Evolutionary conservation across 164 flowering plant genomes (phyloP).

Genomic region (Cinnamomum micranthum): DNA sequence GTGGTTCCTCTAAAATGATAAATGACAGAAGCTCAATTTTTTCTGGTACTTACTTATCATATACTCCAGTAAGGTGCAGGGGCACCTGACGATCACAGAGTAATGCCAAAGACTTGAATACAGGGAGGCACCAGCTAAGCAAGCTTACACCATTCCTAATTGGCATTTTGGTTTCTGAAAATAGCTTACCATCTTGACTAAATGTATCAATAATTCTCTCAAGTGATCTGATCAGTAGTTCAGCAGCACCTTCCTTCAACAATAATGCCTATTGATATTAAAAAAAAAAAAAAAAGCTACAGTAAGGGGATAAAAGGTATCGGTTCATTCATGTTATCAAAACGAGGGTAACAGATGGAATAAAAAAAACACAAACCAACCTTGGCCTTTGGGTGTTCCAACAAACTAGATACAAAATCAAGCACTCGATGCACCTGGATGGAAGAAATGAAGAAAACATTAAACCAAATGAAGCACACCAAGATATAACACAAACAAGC

Average conservation of each 20-base stretch:
- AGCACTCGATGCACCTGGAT: constrained; percentile 66
- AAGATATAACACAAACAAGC: not conserved
- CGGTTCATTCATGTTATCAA: not conserved
- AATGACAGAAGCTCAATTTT: not conserved
- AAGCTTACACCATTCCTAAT: constrained; percentile 32
- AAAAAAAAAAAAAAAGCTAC: not conserved
- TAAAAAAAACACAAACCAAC: constrained; percentile 24
- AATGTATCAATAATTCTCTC: constrained; percentile 38
- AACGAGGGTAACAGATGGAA: not conserved
- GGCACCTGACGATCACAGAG: constrained; percentile 36
- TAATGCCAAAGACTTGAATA: constrained; percentile 53
- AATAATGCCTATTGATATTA: constrained; percentile 40
- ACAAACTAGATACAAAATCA: constrained; percentile 59
- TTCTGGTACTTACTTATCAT: constrained; percentile 45
- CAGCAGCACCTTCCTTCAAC: constrained; percentile 49
- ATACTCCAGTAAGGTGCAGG: constrained; percentile 16
- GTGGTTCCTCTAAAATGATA: not conserved
- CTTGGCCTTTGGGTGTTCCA: constrained; percentile 90
- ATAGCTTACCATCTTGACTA: constrained; percentile 38
- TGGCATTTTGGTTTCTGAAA: constrained; percentile 28
- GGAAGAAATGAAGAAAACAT: not conserved
- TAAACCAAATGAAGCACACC: not conserved
- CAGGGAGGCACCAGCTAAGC: constrained; percentile 65
- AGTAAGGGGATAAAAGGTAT: not conserved
- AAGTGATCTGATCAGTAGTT: constrained; percentile 46